Base-by-base conservation (phyloP, 805 yeast species). In the Candida easanensis region DNA sequence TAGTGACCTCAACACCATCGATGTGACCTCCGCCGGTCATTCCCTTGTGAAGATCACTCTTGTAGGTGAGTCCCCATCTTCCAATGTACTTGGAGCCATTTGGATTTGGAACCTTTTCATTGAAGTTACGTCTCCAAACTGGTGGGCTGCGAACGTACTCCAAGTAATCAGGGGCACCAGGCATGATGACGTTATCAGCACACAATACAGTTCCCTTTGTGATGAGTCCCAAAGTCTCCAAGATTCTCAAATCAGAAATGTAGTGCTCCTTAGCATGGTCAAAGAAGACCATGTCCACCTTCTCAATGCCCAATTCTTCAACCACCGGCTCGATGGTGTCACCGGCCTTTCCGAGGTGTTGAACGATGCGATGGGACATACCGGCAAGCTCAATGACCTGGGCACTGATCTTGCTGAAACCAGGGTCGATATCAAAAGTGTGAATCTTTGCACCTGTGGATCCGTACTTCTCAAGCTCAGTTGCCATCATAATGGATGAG, bases 31-130 rank as follows among this genome's bases (percentile, higher is more conserved):
- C 15, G 3, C 36, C 38, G 13, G 41, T 37, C 5, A 4, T 10
- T 1, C 32, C 36, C 9, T 57, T 51, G 5, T 59, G 47, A 2
- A 65, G 59, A 18, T 58, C 37, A 0, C 71, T 56, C 4, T 70
- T 66, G 46, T 73, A 73, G 15, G 68, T 30, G 14, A 70, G 50
- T 21, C 71, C 66, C 74, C 74, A 71, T 35, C 66, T 60, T 1
- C 76, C 76, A 5, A 52, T 35, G 37, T 49, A 66, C 23, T 52
- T 41, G 3, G 41, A 42, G 8, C 69, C 70, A 41, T 57, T 61
- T 10, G 49, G 37, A 45, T 69, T 70, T 5, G 38, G 44, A 7
- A 44, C 49, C 3, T 39, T 37, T 9, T 44, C 38, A 45, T 70
- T 69, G 33, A 40, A 44, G n/a, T 52, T 51, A 35, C 62, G 56